A percentile compares a stretch with the other conserved stretches of the same genome.
Evolutionary conservation across 108 stramenopile genomes (phyloP).

Genomic region (Cyclotella choctawhatcheeana): DNA sequence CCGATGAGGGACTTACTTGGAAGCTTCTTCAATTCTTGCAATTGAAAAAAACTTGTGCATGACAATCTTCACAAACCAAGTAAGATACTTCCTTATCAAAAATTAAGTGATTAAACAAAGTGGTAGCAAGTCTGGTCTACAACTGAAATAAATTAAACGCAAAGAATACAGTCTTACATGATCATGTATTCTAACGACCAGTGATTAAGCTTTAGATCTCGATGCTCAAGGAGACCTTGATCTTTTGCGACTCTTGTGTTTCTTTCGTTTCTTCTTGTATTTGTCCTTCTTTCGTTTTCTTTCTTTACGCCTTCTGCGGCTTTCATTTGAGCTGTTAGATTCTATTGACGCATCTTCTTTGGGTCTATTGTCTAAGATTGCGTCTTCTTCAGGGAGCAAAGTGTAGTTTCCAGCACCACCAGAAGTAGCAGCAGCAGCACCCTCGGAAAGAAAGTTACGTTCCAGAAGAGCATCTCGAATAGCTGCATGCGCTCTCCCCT

Average conservation of each 20-base stretch:
- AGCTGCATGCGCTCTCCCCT: conserved; percentile 42
- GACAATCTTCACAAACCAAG: neutral
- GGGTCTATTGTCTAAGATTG: neutral
- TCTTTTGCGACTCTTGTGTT: conserved; percentile 6
- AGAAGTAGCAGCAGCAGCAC: neutral
- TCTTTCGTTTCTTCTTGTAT: conserved; percentile 3
- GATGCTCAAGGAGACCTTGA: conserved; percentile 9
- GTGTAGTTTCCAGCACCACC: conserved; percentile 10
- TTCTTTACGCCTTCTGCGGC: neutral
- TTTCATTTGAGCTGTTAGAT: neutral
- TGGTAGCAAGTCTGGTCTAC: neutral
- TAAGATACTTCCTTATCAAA: neutral
- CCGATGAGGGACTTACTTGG: too few relatives aligned
- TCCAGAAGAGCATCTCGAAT: conserved; percentile 46
- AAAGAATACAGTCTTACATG: neutral
- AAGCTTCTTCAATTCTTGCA: too few relatives aligned
- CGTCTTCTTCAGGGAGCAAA: conserved; percentile 15
- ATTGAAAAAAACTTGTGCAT: neutral
- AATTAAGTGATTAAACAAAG: too few relatives aligned
- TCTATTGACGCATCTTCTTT: neutral
- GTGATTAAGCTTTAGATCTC: neutral
- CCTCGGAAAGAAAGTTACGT: conserved; percentile 20
- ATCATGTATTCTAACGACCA: neutral
- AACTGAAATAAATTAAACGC: neutral
- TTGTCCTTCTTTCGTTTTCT: conserved; percentile 6